A percentile compares a stretch with the other conserved stretches of the same genome.
Conservation (phyloP, 2,329 filamentous ascomycete species). For the Samsoniella hepiali region DNA sequence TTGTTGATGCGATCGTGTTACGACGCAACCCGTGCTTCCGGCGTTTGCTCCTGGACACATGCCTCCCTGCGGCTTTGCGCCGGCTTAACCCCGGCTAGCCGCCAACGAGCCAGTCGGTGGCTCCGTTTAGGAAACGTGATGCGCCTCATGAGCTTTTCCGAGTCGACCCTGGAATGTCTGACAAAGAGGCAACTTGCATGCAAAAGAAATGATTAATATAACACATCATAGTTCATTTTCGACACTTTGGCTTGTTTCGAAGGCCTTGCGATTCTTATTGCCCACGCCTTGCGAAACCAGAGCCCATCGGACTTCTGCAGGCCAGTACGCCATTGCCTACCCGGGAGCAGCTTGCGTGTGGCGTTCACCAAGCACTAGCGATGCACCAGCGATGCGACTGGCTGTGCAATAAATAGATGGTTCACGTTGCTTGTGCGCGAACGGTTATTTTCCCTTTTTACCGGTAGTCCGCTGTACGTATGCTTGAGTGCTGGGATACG, state of each 20-base stretch:
- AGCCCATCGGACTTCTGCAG: neutral
- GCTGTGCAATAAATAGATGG: too few species aligned
- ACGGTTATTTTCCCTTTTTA: too few species aligned
- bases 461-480: too few species aligned
- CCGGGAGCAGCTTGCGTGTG: neutral
- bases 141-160: neutral
- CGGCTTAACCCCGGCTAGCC: conserved; percentile 16
- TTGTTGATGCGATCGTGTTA: too few species aligned
- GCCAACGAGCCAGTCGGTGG: neutral
- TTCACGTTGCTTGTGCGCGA: too few species aligned
- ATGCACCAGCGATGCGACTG: too few species aligned
- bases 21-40: neutral
- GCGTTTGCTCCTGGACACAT: neutral
- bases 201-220: neutral
- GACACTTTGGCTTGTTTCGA: too few species aligned
- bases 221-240: too few species aligned
- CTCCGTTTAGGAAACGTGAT: conserved; percentile 2
- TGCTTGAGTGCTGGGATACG: too few species aligned
- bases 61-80: conserved; percentile 5
- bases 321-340: neutral
- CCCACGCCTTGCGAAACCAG: neutral
- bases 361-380: neutral
- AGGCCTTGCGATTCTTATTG: too few species aligned
- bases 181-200: neutral
- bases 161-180: neutral